A percentile compares a stretch with the other conserved stretches of the same genome.
phyloP scores from a whole-genome alignment of 768 basidiomycete species.

The Kwoniella sp. region DNA sequence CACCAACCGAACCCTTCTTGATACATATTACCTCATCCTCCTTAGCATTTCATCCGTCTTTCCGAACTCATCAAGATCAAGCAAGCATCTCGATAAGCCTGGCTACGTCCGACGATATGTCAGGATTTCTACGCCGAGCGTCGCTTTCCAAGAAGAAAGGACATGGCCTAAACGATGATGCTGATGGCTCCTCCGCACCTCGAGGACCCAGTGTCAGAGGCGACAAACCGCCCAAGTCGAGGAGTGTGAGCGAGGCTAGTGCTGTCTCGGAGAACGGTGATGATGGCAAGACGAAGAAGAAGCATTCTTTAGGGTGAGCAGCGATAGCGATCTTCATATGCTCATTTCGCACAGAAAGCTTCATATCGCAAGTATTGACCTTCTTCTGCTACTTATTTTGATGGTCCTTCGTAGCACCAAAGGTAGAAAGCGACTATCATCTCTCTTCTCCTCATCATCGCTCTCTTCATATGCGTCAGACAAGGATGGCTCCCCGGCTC shows the following conservation, averaged over 20 bases:
- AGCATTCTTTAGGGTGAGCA: conserved; percentile 29
- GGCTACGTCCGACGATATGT: conserved; percentile 16
- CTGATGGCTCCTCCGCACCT: conserved; percentile 9
- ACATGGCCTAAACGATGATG: conserved; percentile 24
- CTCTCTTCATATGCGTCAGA: conserved; percentile 27
- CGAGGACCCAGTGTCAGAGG: conserved; percentile 8
- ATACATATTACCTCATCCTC: no score
- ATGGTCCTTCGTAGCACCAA: conserved; percentile 8
- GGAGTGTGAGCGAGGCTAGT: conserved; percentile 33
- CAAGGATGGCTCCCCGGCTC: conserved; percentile 14
- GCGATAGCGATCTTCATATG: background rate
- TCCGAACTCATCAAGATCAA: background rate
- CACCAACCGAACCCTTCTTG: no score
- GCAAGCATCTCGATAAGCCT: background rate
- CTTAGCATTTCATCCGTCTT: no score
- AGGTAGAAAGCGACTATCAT: conserved; percentile 41
- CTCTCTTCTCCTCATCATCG: conserved; percentile 49
- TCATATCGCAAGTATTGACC: background rate
- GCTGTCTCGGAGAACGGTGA: conserved; percentile 18
- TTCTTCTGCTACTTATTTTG: background rate
- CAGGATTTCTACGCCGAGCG: conserved; percentile 42
- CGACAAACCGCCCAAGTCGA: conserved; percentile 34
- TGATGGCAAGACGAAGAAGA: conserved; percentile 21
- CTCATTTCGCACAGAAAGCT: no score
- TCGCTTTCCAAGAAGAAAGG: conserved; percentile 38